A percentile compares a stretch with the other conserved stretches of the same genome.
These are phyloP conservation scores for Pestalotiopsis sp. DNA, from an alignment of 2,329 filamentous ascomycete species.

Conservation along the genomic window DNA sequence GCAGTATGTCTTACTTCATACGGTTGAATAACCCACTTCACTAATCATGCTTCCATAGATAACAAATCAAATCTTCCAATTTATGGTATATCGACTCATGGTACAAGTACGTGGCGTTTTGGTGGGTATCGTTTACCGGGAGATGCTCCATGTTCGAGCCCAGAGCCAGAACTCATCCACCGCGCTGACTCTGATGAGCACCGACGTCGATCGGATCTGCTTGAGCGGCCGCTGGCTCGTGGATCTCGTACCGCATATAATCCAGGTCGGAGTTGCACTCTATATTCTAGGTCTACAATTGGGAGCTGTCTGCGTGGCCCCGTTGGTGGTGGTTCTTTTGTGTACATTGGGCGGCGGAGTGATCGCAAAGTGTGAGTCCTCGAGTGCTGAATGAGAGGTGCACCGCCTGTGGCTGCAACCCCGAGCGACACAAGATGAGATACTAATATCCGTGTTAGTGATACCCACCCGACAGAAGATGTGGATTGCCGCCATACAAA, in stretches of 20 bases:
- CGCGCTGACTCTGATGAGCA: constrained; percentile 11
- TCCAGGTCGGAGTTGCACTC: constrained; percentile 5
- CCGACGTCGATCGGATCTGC: constrained; percentile 6
- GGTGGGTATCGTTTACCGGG: constrained; percentile 8
- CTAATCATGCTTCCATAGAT: not conserved
- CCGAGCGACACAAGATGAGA: not conserved
- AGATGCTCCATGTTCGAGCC: constrained; percentile 7
- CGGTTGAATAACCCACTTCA: not conserved
- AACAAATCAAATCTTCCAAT: constrained; percentile 4
- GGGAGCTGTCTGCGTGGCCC: constrained; percentile 6
- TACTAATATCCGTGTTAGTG: not conserved
- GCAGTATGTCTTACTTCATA: not conserved
- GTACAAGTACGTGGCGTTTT: constrained; percentile 9
- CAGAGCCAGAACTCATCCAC: constrained; percentile 10
- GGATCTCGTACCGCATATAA: not conserved
- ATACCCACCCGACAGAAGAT: constrained; percentile 1
- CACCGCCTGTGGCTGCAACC: not conserved
- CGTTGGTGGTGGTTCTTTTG: constrained; percentile 1
- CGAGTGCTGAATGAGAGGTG: too few species aligned
- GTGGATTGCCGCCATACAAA: constrained; percentile 12
- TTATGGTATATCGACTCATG: constrained; percentile 2
- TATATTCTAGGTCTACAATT: constrained; percentile 4
- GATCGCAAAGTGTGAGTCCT: not conserved
- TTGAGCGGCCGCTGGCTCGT: not conserved
- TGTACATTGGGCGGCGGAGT: not conserved